These are phyloP conservation scores for Cladophialophora immunda DNA, from an alignment of 2,329 filamentous ascomycete species.

Conservation along the genomic window DNA sequence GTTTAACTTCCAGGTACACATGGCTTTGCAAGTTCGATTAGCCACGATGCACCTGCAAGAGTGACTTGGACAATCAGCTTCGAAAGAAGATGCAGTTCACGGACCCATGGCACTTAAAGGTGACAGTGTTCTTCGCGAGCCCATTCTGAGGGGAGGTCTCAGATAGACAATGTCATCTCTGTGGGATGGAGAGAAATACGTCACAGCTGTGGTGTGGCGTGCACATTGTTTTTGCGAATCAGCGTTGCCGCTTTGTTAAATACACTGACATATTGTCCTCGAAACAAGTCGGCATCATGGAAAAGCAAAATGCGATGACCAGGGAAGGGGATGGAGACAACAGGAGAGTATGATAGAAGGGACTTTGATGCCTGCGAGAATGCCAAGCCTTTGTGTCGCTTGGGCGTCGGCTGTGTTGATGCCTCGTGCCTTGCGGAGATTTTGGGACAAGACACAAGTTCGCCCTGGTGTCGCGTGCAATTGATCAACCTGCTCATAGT, in stretches of 20 bases:
- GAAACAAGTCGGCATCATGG: background rate
- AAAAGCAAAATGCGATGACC: background rate
- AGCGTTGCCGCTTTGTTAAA: background rate
- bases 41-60: background rate
- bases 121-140: background rate
- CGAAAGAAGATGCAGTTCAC: background rate
- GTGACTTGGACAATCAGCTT: background rate
- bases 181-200: background rate
- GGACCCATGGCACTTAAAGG: background rate
- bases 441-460: constrained; percentile 2
- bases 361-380: background rate
- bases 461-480: constrained; percentile 12
- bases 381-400: constrained; percentile 1
- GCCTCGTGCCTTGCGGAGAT: constrained; percentile 7
- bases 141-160: background rate
- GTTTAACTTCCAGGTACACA: background rate
- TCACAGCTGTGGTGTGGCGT: background rate
- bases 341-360: background rate
- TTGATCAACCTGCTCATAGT: constrained; percentile 11
- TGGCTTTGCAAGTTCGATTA: background rate
- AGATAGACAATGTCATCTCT: background rate
- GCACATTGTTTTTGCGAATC: background rate
- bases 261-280: background rate
- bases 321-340: background rate
- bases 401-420: background rate